Evolutionary conservation across 2,329 filamentous ascomycete species (phyloP), one percentile per base, ranked within the genome.

Genomic region (Talaromyces sp.): DNA sequence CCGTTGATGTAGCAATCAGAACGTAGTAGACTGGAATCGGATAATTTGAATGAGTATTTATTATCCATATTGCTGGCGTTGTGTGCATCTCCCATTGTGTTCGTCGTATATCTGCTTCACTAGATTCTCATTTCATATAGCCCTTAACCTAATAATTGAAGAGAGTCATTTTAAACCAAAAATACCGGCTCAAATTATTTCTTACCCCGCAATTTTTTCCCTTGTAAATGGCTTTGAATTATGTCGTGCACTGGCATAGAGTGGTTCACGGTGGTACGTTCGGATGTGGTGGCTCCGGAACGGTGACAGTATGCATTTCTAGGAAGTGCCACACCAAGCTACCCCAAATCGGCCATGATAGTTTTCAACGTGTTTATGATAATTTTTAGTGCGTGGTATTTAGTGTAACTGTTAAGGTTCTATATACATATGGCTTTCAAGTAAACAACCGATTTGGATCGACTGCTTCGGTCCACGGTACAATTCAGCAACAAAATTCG

Each of bases 1-100:
- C 81, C 79, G 60, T 83, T 73, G 59, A 85, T 72, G 57, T 80
- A 80, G 56, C 80, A 83, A 63, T 83, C 78, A 44, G 77, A 77
- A 42, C 80, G 76, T 19, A 82, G 74, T 11, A 85, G 76, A 22
- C 72, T 75, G 2, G 76, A 73, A 68, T 85, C 78, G 22, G 75
- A 71, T 33, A 85, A 28, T 11, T 60, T 33, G 27, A 60, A 60
- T 17, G 58, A 53, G 9, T 52, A 30, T 8, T 27, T 10, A 3
- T 28, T 27, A 52, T 52, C 25, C 49, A 28, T 17, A 52, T 27
- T 27, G 47, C 9, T 52, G 25, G 15, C 22, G 19, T 30, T n/a
- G 22, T 8, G 15, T 30, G 22, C 30, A 17, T 28, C 22, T 52
- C 4, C 11, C 49, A 30, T 30, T 17, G 4, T 15, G 47, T 3